Conservation (phyloP, 1,284 basidiomycete genomes). For the Mycosarcoma maydis region DNA sequence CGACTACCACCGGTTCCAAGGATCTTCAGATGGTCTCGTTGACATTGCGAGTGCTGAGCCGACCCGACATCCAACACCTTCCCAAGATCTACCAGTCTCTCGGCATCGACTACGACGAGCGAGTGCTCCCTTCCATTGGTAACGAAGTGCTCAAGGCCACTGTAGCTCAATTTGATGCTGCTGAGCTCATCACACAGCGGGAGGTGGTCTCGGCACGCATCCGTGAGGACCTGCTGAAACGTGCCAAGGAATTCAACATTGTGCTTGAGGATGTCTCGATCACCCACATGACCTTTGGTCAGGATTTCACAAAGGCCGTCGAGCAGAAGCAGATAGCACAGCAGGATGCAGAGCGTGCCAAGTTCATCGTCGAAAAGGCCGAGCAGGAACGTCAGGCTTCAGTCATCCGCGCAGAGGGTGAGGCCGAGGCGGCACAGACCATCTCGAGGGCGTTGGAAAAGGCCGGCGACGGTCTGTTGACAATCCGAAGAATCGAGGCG, state of each 20-base stretch:
- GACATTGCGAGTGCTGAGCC: constrained; percentile 92
- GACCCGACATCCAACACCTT: constrained; percentile 88
- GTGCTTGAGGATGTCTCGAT: constrained; percentile 97
- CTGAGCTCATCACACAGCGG: constrained; percentile 82
- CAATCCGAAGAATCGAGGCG: constrained; percentile 95
- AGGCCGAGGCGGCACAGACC: constrained; percentile 86
- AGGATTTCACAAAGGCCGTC: constrained; percentile 79
- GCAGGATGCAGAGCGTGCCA: constrained; percentile 92
- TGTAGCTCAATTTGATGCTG: constrained; percentile 98
- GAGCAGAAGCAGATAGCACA: constrained; percentile 98
- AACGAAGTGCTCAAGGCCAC: constrained; percentile 96
- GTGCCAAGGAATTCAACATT: constrained; percentile 96
- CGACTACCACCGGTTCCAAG: constrained; percentile 94
- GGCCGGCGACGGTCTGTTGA: constrained; percentile 94
- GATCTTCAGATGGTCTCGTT: constrained; percentile 93
- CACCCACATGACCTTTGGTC: constrained; percentile 72
- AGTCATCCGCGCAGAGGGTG: constrained; percentile 97
- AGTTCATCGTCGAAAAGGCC: constrained; percentile 94
- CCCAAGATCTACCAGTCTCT: constrained; percentile 93
- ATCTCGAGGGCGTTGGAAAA: constrained; percentile 92
- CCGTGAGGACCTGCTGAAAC: constrained; percentile 87
- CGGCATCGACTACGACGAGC: constrained; percentile 96
- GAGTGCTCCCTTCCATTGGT: constrained; percentile 78
- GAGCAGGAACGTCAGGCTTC: constrained; percentile 99
- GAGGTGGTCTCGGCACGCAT: constrained; percentile 87